Conservation (phyloP, 2,329 filamentous ascomycete genomes). For the Aspergillus fijiensis region DNA sequence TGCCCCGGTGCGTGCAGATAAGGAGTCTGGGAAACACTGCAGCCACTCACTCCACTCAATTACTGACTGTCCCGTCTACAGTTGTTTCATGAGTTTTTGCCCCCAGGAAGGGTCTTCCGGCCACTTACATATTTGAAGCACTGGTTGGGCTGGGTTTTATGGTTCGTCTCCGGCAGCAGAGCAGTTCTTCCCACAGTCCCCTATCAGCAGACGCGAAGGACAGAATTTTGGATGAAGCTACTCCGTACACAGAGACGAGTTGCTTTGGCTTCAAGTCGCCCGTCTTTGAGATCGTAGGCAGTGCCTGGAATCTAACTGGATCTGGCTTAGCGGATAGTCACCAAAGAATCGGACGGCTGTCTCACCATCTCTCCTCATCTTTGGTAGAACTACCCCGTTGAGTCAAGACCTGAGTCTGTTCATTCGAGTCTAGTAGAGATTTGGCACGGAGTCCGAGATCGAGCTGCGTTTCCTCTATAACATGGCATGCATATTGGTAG, state of each 20-base stretch:
- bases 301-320: neutral
- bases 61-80: neutral
- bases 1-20: conserved; percentile 20
- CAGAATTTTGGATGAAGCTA: no score
- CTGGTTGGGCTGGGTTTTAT: neutral
- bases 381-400: neutral
- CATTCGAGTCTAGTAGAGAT: neutral
- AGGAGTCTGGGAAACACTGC: neutral
- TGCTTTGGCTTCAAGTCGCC: neutral
- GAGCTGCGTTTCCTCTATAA: neutral
- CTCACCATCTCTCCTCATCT: conserved; percentile 12
- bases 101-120: neutral
- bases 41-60: no score
- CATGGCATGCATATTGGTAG: neutral
- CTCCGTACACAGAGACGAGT: neutral
- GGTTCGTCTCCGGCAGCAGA: no score
- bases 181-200: no score
- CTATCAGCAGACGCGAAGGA: neutral
- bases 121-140: neutral
- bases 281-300: neutral
- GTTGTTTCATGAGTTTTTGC: neutral
- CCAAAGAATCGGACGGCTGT: conserved; percentile 3
- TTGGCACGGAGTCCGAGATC: neutral
- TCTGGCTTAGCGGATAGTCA: neutral
- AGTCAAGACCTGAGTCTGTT: neutral